phyloP scores from a whole-genome alignment of 441 rosid genomes.

The Mallotus repandus region DNA sequence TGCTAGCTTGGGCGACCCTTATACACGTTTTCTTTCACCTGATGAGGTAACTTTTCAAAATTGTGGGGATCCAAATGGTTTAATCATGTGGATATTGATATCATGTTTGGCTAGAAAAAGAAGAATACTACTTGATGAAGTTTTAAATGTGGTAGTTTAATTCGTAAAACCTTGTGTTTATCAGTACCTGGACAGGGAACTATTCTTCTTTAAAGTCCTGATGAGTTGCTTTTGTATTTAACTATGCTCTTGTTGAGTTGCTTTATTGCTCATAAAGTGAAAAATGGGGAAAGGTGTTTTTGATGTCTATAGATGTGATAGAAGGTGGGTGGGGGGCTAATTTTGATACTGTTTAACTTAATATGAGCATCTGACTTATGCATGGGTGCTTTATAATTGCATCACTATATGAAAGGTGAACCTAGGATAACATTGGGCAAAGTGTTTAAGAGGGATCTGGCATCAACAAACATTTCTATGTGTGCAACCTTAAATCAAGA shows the following conservation, averaged over 20 bases:
- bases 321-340: neutral
- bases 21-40: slow-evolving; percentile 87
- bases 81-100: neutral
- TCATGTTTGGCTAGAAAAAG: too few species aligned
- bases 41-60: slow-evolving; percentile 50
- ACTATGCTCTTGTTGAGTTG: too few species aligned
- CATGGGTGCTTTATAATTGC: neutral
- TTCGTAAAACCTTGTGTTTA: too few species aligned
- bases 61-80: too few species aligned
- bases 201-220: neutral
- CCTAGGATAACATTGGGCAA: neutral
- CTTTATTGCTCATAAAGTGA: too few species aligned
- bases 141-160: neutral
- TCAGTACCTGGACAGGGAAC: neutral
- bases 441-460: neutral
- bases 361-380: neutral
- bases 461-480: neutral
- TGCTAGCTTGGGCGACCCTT: slow-evolving; percentile 80
- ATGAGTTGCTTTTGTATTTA: too few species aligned
- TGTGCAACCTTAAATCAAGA: neutral
- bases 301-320: neutral
- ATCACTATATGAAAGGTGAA: neutral
- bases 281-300: neutral
- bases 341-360: neutral
- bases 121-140: too few species aligned